phyloP scores from a whole-genome alignment of 805 yeast genomes.

The Saccharomycopsis oosterbeekiorum region DNA sequence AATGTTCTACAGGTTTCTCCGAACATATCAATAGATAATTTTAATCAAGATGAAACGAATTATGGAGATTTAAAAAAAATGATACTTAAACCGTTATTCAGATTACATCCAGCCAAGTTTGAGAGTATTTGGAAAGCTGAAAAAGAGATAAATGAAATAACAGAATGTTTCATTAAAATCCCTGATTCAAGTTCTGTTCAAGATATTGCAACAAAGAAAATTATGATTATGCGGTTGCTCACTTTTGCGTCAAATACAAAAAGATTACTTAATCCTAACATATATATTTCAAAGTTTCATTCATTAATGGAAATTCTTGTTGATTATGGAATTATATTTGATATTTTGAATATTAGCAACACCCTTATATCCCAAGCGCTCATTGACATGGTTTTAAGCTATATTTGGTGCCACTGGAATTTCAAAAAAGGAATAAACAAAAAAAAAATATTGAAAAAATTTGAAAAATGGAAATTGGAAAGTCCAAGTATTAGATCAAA shows the following conservation, averaged over 20 bases:
- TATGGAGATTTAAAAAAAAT: neutral
- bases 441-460: constrained; percentile 20
- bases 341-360: constrained; percentile 23
- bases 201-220: constrained; percentile 23
- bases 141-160: constrained; percentile 22
- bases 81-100: constrained; percentile 8
- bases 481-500: constrained; percentile 28
- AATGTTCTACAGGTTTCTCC: neutral
- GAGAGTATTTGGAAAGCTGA: constrained; percentile 23
- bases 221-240: constrained; percentile 27
- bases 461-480: constrained; percentile 27
- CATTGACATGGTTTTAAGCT: constrained; percentile 34
- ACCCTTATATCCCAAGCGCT: constrained; percentile 25
- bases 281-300: constrained; percentile 31
- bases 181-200: neutral
- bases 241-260: constrained; percentile 27
- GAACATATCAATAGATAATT: neutral
- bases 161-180: constrained; percentile 11
- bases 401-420: constrained; percentile 38
- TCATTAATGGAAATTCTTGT: constrained; percentile 32
- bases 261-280: constrained; percentile 27
- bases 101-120: constrained; percentile 18
- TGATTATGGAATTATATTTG: constrained; percentile 30
- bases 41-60: neutral
- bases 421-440: constrained; percentile 21